These are phyloP conservation scores for Dissophora ornata DNA, from an alignment of 192 early-diverging fungal species.

Conservation along the genomic window DNA sequence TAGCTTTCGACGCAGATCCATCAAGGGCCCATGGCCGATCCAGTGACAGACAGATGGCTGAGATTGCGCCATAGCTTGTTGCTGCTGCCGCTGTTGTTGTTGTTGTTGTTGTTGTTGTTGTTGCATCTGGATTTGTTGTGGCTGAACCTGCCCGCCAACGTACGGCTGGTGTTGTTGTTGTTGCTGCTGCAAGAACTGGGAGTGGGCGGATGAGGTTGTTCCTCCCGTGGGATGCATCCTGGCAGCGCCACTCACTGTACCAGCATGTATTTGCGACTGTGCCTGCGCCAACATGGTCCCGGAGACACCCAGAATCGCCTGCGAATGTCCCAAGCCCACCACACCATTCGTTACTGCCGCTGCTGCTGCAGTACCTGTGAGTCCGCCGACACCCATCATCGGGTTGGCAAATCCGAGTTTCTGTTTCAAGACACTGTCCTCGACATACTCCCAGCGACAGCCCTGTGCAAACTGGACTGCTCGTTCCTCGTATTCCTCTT, in stretches of 20 bases:
- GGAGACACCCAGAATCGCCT: constrained; percentile 1
- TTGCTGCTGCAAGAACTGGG: constrained; percentile 20
- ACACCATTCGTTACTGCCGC: not conserved
- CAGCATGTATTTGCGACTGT: not conserved
- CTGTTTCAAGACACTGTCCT: constrained; percentile 32
- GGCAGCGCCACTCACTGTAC: too few relatives aligned
- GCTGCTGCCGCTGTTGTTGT: constrained; percentile 3
- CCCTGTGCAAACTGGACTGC: constrained; percentile 71
- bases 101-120: not conserved
- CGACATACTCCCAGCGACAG: constrained; percentile 59
- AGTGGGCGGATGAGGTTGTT: not conserved
- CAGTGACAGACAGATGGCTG: constrained; percentile 52
- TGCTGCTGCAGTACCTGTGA: not conserved
- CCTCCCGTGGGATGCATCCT: not conserved
- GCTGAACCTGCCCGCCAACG: too few relatives aligned
- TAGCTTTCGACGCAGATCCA: constrained; percentile 73
- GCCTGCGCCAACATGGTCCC: not conserved
- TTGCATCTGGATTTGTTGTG: not conserved
- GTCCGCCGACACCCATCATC: not conserved
- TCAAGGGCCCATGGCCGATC: constrained; percentile 61
- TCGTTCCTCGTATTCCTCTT: constrained; percentile 72
- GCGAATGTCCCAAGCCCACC: constrained; percentile 3
- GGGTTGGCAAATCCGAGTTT: constrained; percentile 21
- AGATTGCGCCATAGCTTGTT: constrained; percentile 3
- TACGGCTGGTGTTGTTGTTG: constrained; percentile 3